Evolutionary conservation across 306 rosid genomes (phyloP), one percentile per base, ranked within the genome.

Genomic region (Dryas alaskensis): DNA sequence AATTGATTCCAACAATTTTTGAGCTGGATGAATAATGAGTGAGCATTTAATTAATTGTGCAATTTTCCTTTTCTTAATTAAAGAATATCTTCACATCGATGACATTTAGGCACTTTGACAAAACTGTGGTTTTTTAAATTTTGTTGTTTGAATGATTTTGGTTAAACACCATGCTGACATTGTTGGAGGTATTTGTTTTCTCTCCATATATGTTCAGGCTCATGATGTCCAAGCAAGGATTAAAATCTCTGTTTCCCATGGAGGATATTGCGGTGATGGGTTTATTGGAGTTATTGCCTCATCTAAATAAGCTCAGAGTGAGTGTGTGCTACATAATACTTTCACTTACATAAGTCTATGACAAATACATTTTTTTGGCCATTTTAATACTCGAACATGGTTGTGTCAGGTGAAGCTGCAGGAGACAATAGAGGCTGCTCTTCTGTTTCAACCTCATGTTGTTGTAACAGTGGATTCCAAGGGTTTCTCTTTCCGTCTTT

Each of bases 191-290:
- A 14, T 42, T 40, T 39, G 1, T 54, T 63, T 25, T 8, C 40
- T 53, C 72, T 22, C 14, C 51, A 31, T 66, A 14, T 84, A 5
- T 79, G 37, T 86, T 81, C 91, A 94, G 98, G 79, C 51, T 75
- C 78, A 84, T 75, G 90, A 94, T 91, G 97, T 76, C 79, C 62
- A 77, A 76, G 76, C 89, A 94, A 77, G 97, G 96, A 19, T 74
- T 94, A 76, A 79, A 79, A 45, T 84, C 96, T 57, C 72, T 85
- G 76, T 91, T 89, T 85, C 96, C 86, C 11, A 81, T 94, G 65
- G 97, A 94, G 77, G 95, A 89, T 79, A 89, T 91, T 65, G 82
- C 98, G 0, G 92, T 94, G 65, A 91, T 94, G 98, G 96, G 98
- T 52, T 83, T 89, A 77, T 94, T 88, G 98, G 96, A 94, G 85